These are phyloP conservation scores for Sporisorium sorghi DNA, from an alignment of 1,284 basidiomycete genomes.

Conservation along the genomic window DNA sequence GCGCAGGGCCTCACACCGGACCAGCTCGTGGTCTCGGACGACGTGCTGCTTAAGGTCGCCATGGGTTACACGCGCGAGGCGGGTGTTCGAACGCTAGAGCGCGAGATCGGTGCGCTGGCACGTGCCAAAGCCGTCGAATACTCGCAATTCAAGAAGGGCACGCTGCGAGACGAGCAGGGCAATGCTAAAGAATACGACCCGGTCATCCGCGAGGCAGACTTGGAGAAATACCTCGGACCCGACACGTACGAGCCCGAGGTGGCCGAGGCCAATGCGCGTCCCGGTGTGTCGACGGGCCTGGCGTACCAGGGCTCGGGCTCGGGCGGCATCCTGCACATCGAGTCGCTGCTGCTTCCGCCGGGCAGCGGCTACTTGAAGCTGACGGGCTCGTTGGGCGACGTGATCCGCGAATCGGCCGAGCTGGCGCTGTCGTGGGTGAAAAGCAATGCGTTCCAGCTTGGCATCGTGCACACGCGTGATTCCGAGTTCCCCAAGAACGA, in stretches of 20 bases:
- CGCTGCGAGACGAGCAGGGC: conserved; percentile 53
- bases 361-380: conserved; percentile 79
- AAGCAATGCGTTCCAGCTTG: conserved; percentile 82
- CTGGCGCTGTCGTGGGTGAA: conserved; percentile 78
- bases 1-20: conserved; percentile 76
- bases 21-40: conserved; percentile 76
- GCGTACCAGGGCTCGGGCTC: conserved; percentile 89
- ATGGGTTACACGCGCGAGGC: conserved; percentile 87
- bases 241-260: conserved; percentile 84
- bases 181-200: conserved; percentile 74
- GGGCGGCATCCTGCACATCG: conserved; percentile 85
- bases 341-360: conserved; percentile 78
- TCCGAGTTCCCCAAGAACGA: conserved; percentile 84
- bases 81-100: conserved; percentile 89
- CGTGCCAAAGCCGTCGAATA: conserved; percentile 78
- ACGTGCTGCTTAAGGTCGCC: conserved; percentile 78
- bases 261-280: conserved; percentile 78
- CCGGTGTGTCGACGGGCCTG: conserved; percentile 82
- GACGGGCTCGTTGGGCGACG: conserved; percentile 77
- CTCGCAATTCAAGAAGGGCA: conserved; percentile 77
- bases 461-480: conserved; percentile 77
- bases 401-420: conserved; percentile 89
- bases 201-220: conserved; percentile 77
- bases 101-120: conserved; percentile 85
- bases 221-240: conserved; percentile 87